phyloP scores from a whole-genome alignment of 495 filamentous ascomycete species.

The Xylaria nigripes region DNA sequence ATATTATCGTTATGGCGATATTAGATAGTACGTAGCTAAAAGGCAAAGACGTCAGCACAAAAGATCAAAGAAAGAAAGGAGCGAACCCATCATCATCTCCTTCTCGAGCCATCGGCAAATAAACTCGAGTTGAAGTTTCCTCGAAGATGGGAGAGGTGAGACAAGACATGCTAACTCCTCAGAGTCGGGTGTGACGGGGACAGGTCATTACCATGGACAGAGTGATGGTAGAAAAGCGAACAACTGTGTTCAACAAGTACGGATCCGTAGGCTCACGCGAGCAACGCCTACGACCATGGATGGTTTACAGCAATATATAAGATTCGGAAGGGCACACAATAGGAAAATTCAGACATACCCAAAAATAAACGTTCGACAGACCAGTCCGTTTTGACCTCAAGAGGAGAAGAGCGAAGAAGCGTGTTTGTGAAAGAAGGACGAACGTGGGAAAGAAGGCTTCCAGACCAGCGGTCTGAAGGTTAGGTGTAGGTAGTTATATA shows the following conservation, averaged over 20 bases:
- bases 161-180: too few relatives aligned
- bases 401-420: conserved; percentile 1
- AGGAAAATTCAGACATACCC: not conserved
- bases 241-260: too few relatives aligned
- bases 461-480: conserved; percentile 5
- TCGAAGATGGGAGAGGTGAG: too few relatives aligned
- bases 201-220: too few relatives aligned
- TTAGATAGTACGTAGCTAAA: conserved; percentile 21
- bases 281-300: too few relatives aligned
- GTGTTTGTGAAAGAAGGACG: conserved; percentile 6
- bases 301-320: too few relatives aligned
- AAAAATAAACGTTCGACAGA: conserved; percentile 12
- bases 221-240: too few relatives aligned
- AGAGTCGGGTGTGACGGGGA: too few relatives aligned
- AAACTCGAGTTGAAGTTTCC: too few relatives aligned
- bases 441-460: conserved; percentile 2
- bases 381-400: conserved; percentile 10
- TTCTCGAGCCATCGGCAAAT: not conserved
- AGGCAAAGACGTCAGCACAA: not conserved
- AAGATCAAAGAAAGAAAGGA: conserved; percentile 22
- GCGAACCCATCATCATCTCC: not conserved
- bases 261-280: too few relatives aligned
- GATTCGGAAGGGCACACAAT: too few relatives aligned
- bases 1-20: conserved; percentile 21
- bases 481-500: not conserved